phyloP scores from a whole-genome alignment of 331 rosid species.

The Malus hybrid region DNA sequence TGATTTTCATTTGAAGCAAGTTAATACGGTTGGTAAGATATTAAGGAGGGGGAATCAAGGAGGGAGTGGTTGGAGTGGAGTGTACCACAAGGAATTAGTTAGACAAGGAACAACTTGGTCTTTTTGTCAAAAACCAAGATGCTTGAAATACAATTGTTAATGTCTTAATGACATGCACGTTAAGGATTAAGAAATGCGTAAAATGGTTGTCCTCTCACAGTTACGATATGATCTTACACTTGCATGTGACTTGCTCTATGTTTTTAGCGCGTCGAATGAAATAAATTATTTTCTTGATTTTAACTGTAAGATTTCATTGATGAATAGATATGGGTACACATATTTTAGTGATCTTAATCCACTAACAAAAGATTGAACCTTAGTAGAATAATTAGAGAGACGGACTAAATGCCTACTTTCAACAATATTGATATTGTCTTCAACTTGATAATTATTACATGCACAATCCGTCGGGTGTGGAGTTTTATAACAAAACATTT shows the following conservation, averaged over 20 bases:
- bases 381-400: too few relatives aligned
- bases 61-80: not conserved
- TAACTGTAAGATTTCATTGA: too few relatives aligned
- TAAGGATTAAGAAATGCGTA: not conserved
- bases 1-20: too few relatives aligned
- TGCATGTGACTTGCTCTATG: not conserved
- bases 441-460: too few relatives aligned
- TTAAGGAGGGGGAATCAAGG: not conserved
- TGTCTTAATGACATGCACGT: not conserved
- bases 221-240: too few relatives aligned
- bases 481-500: accelerated
- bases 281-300: too few relatives aligned
- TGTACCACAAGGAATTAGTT: not conserved
- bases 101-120: not conserved
- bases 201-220: not conserved
- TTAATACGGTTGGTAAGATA: not conserved
- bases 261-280: not conserved
- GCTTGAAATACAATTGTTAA: not conserved
- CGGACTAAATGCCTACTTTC: too few relatives aligned
- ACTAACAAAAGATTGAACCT: too few relatives aligned
- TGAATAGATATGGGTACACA: too few relatives aligned
- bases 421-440: too few relatives aligned
- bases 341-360: too few relatives aligned
- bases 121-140: not conserved
- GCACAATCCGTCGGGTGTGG: too few relatives aligned